Conservation (phyloP, 768 basidiomycete species). For the Russula olivacea region DNA sequence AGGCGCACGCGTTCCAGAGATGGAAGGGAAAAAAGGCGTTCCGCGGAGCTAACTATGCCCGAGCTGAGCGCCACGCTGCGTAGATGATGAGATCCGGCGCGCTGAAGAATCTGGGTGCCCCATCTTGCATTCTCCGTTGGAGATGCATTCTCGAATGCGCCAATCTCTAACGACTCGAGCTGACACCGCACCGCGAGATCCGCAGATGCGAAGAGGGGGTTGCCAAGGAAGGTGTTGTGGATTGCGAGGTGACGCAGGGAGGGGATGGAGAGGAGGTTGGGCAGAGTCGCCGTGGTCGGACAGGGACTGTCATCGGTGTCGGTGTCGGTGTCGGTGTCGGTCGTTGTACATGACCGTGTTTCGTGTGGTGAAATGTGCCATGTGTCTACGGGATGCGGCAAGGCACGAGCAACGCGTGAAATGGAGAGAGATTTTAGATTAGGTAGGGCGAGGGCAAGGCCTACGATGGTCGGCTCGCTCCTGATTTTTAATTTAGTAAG, state of each 20-base stretch:
- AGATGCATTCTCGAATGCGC: conserved; percentile 18
- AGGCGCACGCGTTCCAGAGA: conserved; percentile 15
- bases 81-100: conserved; percentile 11
- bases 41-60: conserved; percentile 1
- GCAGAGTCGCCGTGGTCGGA: background rate
- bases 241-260: conserved; percentile 22
- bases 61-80: conserved; percentile 9
- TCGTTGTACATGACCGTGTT: background rate
- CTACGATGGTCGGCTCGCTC: conserved; percentile 22
- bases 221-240: conserved; percentile 20
- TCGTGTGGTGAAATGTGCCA: background rate
- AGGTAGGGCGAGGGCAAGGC: conserved; percentile 21
- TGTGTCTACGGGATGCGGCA: background rate
- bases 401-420: conserved; percentile 19
- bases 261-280: conserved; percentile 17
- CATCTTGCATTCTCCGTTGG: conserved; percentile 20
- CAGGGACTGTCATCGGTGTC: background rate
- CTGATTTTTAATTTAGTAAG: background rate
- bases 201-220: conserved; percentile 18
- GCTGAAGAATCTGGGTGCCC: conserved; percentile 15
- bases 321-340: background rate
- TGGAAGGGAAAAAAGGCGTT: conserved; percentile 12
- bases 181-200: background rate
- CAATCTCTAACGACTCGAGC: conserved; percentile 22
- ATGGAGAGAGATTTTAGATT: conserved; percentile 23